These are phyloP conservation scores for Penicillium psychrofluorescens DNA, from an alignment of 495 filamentous ascomycete species.

Conservation along the genomic window DNA sequence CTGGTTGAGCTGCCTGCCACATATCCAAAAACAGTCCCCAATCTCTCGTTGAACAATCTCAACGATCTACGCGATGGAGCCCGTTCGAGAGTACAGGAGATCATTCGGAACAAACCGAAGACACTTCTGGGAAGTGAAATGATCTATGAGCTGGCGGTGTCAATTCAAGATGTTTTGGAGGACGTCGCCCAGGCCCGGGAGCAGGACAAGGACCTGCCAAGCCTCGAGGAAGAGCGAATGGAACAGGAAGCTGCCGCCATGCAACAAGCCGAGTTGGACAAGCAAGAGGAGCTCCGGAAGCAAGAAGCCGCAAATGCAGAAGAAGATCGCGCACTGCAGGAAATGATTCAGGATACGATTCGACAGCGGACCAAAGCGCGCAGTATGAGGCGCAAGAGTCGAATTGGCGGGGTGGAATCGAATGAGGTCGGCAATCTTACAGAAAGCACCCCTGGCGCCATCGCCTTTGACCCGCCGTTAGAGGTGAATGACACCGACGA, in stretches of 20 bases:
- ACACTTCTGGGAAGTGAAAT: constrained; percentile 73
- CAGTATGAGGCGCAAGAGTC: constrained; percentile 29
- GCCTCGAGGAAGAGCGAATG: constrained; percentile 82
- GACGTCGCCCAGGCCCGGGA: constrained; percentile 71
- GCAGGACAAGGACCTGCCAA: constrained; percentile 67
- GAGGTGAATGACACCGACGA: constrained; percentile 50
- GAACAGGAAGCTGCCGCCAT: constrained; percentile 53
- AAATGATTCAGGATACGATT: constrained; percentile 71
- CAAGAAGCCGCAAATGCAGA: constrained; percentile 54
- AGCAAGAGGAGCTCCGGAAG: constrained; percentile 43
- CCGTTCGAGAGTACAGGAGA: constrained; percentile 58
- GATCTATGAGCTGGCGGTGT: constrained; percentile 79
- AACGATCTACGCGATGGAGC: constrained; percentile 57
- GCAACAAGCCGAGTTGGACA: constrained; percentile 45
- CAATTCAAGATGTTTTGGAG: constrained; percentile 81
- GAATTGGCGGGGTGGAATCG: constrained; percentile 27
- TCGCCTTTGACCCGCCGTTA: constrained; percentile 68
- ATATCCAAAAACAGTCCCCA: constrained; percentile 81
- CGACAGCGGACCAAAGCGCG: constrained; percentile 39
- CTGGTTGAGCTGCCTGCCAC: constrained; percentile 76
- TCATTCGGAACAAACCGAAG: constrained; percentile 63
- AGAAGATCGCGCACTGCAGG: constrained; percentile 66
- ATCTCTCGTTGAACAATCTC: constrained; percentile 59
- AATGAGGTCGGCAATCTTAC: constrained; percentile 21
- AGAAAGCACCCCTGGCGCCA: constrained; percentile 35